Conservation (phyloP, 345 rosid species). For the Acer yangbiense region DNA sequence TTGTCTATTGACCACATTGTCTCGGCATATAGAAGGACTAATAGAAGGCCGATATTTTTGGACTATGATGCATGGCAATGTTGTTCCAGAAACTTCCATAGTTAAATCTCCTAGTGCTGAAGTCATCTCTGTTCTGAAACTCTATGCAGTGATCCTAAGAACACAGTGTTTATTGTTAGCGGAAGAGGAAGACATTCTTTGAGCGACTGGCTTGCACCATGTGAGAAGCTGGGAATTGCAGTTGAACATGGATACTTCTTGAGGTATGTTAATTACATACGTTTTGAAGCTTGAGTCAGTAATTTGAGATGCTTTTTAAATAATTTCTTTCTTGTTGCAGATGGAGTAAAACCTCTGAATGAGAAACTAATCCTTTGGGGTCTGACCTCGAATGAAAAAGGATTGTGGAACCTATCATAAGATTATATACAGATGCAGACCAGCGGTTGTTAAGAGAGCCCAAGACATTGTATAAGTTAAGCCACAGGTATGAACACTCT, state of each 20-base stretch:
- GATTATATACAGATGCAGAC: constrained; percentile 72
- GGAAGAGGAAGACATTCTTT: constrained; percentile 61
- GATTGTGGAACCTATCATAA: no score
- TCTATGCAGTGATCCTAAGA: constrained; percentile 64
- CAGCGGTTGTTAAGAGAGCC: constrained; percentile 78
- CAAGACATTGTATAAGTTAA: constrained; percentile 91
- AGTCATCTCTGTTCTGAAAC: constrained; percentile 53
- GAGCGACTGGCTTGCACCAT: constrained; percentile 67
- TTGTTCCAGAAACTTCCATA: constrained; percentile 62
- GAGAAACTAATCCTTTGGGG: no score
- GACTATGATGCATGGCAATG: constrained; percentile 69
- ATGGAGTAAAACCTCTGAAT: no score
- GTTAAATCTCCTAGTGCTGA: constrained; percentile 59
- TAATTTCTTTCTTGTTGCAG: no score
- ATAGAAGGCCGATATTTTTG: constrained; percentile 72
- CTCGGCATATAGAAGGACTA: constrained; percentile 58
- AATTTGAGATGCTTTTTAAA: no score
- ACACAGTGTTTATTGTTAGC: constrained; percentile 72
- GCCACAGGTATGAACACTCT: no score
- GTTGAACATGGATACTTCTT: constrained; percentile 76
- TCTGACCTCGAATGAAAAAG: no score
- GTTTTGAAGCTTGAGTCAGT: no score
- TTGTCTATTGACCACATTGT: constrained; percentile 59
- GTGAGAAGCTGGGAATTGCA: constrained; percentile 72
- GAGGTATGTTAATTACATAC: constrained; percentile 38